These are phyloP conservation scores for Penicillium parvum DNA, from an alignment of 495 filamentous ascomycete genomes.

Conservation along the genomic window DNA sequence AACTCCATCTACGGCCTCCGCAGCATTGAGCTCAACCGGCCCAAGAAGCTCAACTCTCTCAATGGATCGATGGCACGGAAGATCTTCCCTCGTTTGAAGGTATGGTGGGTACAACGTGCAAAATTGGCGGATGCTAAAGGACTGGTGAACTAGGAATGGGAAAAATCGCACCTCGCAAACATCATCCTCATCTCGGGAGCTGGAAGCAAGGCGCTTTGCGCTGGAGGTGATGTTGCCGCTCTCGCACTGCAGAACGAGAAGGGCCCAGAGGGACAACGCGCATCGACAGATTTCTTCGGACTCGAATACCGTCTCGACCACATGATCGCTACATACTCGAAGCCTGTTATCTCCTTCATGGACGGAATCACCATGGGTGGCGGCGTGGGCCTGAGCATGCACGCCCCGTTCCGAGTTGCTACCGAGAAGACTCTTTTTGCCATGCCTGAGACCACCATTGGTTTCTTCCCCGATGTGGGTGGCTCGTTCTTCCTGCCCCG, in stretches of 20 bases:
- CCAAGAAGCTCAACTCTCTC: slow-evolving; percentile 82
- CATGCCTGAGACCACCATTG: slow-evolving; percentile 97
- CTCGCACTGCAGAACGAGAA: slow-evolving; percentile 68
- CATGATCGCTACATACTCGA: slow-evolving; percentile 86
- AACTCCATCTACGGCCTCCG: slow-evolving; percentile 80
- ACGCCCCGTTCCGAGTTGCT: slow-evolving; percentile 93
- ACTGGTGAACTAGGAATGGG: slow-evolving; percentile 63
- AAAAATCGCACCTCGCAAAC: slow-evolving; percentile 89
- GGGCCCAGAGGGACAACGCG: slow-evolving; percentile 60
- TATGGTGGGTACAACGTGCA: slow-evolving; percentile 17
- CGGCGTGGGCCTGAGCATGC: slow-evolving; percentile 87
- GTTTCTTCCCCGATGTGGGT: slow-evolving; percentile 97
- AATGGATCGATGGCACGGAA: slow-evolving; percentile 92
- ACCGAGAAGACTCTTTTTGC: slow-evolving; percentile 93
- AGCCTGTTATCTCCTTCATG: slow-evolving; percentile 94
- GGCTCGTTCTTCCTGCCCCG: slow-evolving; percentile 91
- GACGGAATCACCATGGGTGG: slow-evolving; percentile 99
- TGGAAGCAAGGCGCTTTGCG: slow-evolving; percentile 81
- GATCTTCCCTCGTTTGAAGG: slow-evolving; percentile 76
- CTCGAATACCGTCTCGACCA: slow-evolving; percentile 95
- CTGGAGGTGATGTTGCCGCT: slow-evolving; percentile 81
- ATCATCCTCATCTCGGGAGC: slow-evolving; percentile 88
- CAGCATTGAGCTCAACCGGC: slow-evolving; percentile 90
- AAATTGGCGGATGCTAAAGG: slow-evolving; percentile 13
- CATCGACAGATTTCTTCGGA: slow-evolving; percentile 78